Percentiles rank a stretch among this genome's conserved stretches.
These are phyloP conservation scores for Ustilago loliicola DNA, from an alignment of 1,284 basidiomycete species.

Conservation along the genomic window DNA sequence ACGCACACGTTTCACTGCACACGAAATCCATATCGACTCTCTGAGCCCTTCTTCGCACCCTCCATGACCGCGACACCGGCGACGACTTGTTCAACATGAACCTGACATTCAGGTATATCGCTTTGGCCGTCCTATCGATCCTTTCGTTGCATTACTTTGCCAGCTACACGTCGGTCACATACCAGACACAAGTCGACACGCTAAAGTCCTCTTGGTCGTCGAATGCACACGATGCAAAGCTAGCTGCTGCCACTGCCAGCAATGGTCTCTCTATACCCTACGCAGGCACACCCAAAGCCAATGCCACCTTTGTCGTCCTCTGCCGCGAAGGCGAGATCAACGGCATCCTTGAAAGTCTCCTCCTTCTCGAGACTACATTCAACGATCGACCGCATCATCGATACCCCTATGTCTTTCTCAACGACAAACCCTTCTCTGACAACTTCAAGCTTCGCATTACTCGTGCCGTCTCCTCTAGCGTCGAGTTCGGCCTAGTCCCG, in stretches of 20 bases:
- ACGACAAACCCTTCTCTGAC: constrained; percentile 70
- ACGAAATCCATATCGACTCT: background rate
- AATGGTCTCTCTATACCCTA: constrained; percentile 13
- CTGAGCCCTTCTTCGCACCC: background rate
- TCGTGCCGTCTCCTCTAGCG: constrained; percentile 63
- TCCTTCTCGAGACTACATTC: constrained; percentile 63
- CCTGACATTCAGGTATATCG: constrained; percentile 30
- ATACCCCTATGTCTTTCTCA: constrained; percentile 72
- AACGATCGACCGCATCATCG: constrained; percentile 55
- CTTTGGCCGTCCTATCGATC: constrained; percentile 27
- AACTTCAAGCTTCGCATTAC: constrained; percentile 69
- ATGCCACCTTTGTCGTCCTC: constrained; percentile 69
- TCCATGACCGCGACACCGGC: background rate
- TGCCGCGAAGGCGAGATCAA: constrained; percentile 69
- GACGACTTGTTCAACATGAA: constrained; percentile 21
- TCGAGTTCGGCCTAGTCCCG: constrained; percentile 83
- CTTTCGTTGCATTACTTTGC: constrained; percentile 42
- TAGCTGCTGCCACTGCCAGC: constrained; percentile 3
- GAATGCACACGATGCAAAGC: background rate
- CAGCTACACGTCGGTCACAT: constrained; percentile 32
- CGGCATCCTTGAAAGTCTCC: constrained; percentile 60
- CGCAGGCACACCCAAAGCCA: constrained; percentile 58
- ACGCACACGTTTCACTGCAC: no score
- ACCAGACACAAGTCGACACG: constrained; percentile 28
- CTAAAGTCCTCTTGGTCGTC: constrained; percentile 21